Conservation (phyloP, 2,329 filamentous ascomycete genomes). For the Fusarium fracticaudum region DNA sequence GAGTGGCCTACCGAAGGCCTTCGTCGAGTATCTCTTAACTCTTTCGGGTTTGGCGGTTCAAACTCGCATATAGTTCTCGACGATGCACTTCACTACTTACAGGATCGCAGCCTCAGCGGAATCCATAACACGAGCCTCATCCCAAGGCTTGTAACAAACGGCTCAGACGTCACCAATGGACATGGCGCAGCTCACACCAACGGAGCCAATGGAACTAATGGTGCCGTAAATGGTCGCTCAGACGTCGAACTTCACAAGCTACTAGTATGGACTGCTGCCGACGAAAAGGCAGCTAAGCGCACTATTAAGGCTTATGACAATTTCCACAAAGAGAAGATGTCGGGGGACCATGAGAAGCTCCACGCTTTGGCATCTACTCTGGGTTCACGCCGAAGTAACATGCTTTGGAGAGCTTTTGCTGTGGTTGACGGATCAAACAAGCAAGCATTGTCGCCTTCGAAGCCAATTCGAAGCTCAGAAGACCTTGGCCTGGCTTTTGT, state of each 20-base stretch:
- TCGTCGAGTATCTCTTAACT: slow-evolving; percentile 49
- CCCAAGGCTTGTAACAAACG: not conserved
- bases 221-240: no score
- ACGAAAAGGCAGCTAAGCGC: slow-evolving; percentile 42
- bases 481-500: slow-evolving; percentile 27
- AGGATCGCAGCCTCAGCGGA: not conserved
- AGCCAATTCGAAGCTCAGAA: not conserved
- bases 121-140: not conserved
- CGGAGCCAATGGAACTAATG: slow-evolving; percentile 30
- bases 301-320: not conserved
- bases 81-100: slow-evolving; percentile 18
- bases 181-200: not conserved
- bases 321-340: not conserved
- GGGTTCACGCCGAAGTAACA: slow-evolving; percentile 40
- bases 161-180: not conserved
- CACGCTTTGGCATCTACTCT: slow-evolving; percentile 45
- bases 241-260: slow-evolving; percentile 32
- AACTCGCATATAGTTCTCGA: slow-evolving; percentile 55
- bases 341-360: not conserved
- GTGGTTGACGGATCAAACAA: not conserved
- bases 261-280: slow-evolving; percentile 51
- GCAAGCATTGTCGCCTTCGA: not conserved
- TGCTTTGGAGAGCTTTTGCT: slow-evolving; percentile 18
- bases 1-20: not conserved
- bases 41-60: slow-evolving; percentile 58